Percentiles rank a stretch among this genome's conserved stretches.
Conservation (phyloP, 495 filamentous ascomycete genomes). For the Hypoxylon intermedium region DNA sequence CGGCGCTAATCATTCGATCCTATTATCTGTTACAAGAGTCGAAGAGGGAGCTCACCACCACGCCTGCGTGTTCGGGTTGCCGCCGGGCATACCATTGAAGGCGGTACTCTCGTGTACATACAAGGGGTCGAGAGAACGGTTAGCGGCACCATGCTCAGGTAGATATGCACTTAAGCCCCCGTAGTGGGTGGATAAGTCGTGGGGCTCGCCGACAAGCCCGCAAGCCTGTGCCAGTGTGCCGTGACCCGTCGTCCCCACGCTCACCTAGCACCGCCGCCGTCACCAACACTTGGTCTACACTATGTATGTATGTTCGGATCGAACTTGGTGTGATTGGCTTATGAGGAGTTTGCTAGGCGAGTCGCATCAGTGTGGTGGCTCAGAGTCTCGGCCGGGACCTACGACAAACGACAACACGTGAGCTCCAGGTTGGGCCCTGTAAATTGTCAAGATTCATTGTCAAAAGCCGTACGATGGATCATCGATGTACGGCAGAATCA, state of each 20-base stretch:
- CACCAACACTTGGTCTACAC: slow-evolving; percentile 16
- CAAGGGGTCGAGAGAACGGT: slow-evolving; percentile 7
- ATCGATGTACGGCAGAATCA: too few relatives aligned
- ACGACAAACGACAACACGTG: slow-evolving; percentile 23
- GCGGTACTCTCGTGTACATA: too few relatives aligned
- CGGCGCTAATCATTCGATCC: background rate
- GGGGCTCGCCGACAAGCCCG: slow-evolving; percentile 3
- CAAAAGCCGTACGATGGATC: background rate
- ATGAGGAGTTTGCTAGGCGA: slow-evolving; percentile 29
- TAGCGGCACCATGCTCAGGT: background rate
- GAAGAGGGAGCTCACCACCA: background rate
- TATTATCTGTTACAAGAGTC: background rate
- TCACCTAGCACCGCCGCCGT: slow-evolving; percentile 27
- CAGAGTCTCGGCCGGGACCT: slow-evolving; percentile 13
- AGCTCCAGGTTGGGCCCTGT: slow-evolving; percentile 13
- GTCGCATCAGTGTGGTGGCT: slow-evolving; percentile 8
- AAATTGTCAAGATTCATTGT: background rate
- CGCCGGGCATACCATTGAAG: too few relatives aligned
- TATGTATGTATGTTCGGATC: too few relatives aligned
- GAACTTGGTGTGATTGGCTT: slow-evolving; percentile 30
- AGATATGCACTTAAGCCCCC: slow-evolving; percentile 21
- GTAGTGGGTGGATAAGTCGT: background rate
- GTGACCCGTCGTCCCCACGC: slow-evolving; percentile 31
- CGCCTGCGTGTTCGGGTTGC: too few relatives aligned
- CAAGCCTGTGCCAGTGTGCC: too few relatives aligned